A percentile compares a stretch with the other conserved stretches of the same genome.
phyloP scores from a whole-genome alignment of 495 filamentous ascomycete genomes.

The Beverwykella pulmonaria region DNA sequence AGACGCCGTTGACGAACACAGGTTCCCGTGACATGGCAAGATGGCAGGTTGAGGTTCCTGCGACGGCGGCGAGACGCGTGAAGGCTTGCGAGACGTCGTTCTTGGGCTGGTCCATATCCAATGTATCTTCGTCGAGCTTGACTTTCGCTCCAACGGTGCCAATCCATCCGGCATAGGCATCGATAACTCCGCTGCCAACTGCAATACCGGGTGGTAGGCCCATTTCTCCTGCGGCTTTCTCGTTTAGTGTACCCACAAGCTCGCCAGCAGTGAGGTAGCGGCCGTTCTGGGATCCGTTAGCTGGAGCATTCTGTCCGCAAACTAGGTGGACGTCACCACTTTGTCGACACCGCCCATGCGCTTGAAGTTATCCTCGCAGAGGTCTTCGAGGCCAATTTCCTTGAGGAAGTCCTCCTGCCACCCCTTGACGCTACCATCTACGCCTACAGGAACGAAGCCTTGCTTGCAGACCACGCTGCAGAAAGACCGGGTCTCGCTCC shows the following conservation, averaged over 20 bases:
- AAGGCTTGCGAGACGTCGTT: constrained; percentile 92
- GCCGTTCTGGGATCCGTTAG: constrained; percentile 69
- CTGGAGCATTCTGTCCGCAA: constrained; percentile 29
- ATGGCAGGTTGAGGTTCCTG: constrained; percentile 96
- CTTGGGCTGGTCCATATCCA: constrained; percentile 61
- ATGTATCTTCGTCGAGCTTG: constrained; percentile 61
- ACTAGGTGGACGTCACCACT: constrained; percentile 64
- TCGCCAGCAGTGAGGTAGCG: constrained; percentile 88
- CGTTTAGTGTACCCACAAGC: constrained; percentile 78
- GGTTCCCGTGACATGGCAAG: constrained; percentile 90
- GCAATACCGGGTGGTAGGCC: constrained; percentile 87
- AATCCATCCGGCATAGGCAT: constrained; percentile 98
- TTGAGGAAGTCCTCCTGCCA: constrained; percentile 95
- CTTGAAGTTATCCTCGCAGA: constrained; percentile 82
- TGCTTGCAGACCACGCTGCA: constrained; percentile 96
- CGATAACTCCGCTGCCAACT: constrained; percentile 93
- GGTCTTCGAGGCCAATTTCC: constrained; percentile 78
- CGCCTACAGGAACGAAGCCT: constrained; percentile 89
- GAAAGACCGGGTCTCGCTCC: constrained; percentile 85
- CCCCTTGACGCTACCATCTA: constrained; percentile 95
- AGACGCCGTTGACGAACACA: constrained; percentile 90
- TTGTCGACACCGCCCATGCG: constrained; percentile 90
- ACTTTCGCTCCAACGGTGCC: constrained; percentile 98
- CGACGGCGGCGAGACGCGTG: constrained; percentile 88
- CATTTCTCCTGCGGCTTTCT: constrained; percentile 78